Evolutionary conservation across 1,284 basidiomycete genomes (phyloP).

Genomic region (Cryptococcus sp.): DNA sequence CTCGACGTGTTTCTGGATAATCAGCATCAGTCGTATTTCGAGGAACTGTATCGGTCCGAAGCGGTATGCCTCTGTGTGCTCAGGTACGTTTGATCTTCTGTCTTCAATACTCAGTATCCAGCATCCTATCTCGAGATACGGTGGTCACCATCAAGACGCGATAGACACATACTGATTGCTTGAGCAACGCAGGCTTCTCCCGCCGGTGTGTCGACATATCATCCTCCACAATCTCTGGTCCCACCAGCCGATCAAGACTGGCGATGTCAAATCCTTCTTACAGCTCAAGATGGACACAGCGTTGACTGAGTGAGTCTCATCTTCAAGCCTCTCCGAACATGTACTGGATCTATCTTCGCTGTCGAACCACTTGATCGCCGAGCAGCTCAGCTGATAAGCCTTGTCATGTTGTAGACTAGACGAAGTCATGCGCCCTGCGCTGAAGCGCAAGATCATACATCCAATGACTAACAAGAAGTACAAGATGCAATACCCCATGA

Average conservation of each 20-base stretch:
- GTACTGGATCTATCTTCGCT: too few species aligned
- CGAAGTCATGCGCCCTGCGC: conserved; percentile 66
- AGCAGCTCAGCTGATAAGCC: conserved; percentile 9
- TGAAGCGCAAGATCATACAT: conserved; percentile 73
- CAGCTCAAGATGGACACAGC: conserved; percentile 56
- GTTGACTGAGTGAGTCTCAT: conserved; percentile 33
- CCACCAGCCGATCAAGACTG: conserved; percentile 68
- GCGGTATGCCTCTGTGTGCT: conserved; percentile 94
- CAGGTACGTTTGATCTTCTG: conserved; percentile 59
- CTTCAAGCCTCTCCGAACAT: background rate
- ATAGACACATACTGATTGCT: background rate
- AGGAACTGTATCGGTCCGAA: conserved; percentile 81
- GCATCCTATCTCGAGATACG: background rate
- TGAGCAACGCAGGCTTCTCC: conserved; percentile 67
- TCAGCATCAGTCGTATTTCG: conserved; percentile 80
- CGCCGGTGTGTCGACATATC: conserved; percentile 83
- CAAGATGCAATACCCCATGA: conserved; percentile 64
- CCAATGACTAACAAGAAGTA: conserved; percentile 36
- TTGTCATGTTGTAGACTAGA: conserved; percentile 61
- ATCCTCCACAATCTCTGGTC: conserved; percentile 92
- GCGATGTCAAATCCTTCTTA: conserved; percentile 82
- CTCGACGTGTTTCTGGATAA: conserved; percentile 74
- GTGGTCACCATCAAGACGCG: background rate
- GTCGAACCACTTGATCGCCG: too few species aligned
- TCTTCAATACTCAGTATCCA: background rate